These are phyloP conservation scores for Pichia manshurica DNA, from an alignment of 805 yeast genomes.

Conservation along the genomic window DNA sequence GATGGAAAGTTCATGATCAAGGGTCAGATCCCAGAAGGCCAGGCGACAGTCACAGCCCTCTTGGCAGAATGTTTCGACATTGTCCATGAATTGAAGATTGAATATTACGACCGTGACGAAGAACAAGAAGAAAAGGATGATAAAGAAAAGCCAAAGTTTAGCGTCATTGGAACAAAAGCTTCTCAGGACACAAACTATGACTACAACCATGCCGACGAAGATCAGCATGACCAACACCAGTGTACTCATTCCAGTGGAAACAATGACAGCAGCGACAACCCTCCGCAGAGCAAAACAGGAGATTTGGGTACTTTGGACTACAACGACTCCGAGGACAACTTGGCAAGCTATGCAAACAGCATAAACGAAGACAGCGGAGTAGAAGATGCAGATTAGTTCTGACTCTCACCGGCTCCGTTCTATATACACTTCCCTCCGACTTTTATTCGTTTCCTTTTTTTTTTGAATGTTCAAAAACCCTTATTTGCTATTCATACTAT, in stretches of 20 bases:
- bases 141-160: slow-evolving; percentile 21
- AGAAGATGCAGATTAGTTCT: slow-evolving; percentile 16
- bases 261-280: background rate
- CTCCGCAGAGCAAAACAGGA: slow-evolving; percentile 1
- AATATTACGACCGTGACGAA: slow-evolving; percentile 60
- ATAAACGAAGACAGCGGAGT: slow-evolving; percentile 24
- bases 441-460: background rate
- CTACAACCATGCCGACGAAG: slow-evolving; percentile 31
- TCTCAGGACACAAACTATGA: slow-evolving; percentile 30
- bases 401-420: too few species aligned
- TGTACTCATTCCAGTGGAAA: background rate
- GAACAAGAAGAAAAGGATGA: slow-evolving; percentile 24
- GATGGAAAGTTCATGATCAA: slow-evolving; percentile 92
- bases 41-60: slow-evolving; percentile 87
- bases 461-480: background rate
- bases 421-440: background rate
- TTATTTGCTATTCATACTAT: background rate
- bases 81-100: slow-evolving; percentile 82
- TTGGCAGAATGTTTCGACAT: slow-evolving; percentile 94
- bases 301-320: slow-evolving; percentile 15
- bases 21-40: slow-evolving; percentile 94
- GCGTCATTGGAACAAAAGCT: slow-evolving; percentile 35
- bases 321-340: slow-evolving; percentile 24
- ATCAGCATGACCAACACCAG: slow-evolving; percentile 1
- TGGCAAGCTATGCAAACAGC: slow-evolving; percentile 30